phyloP scores from a whole-genome alignment of 805 yeast genomes.

The Candida khao-thaluensis region DNA sequence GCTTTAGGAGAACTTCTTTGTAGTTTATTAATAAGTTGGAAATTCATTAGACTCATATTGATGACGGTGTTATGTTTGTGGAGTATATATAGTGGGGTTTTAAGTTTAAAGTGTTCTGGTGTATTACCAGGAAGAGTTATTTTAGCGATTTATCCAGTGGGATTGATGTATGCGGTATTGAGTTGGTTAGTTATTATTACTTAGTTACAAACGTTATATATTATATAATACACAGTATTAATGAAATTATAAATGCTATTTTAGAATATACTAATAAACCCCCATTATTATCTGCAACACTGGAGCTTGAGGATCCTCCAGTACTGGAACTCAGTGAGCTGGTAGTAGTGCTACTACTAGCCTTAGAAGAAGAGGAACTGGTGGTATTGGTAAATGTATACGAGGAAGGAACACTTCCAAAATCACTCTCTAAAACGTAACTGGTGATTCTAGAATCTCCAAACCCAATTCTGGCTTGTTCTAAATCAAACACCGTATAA shows the following conservation, averaged over 20 bases:
- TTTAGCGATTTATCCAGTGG: constrained; percentile 66
- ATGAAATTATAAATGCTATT: constrained; percentile 8
- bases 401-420: constrained; percentile 1
- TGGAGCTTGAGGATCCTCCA: too few species aligned
- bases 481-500: constrained; percentile 58
- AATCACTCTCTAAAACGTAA: constrained; percentile 10
- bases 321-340: background rate
- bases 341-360: background rate
- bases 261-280: constrained; percentile 3
- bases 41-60: constrained; percentile 48
- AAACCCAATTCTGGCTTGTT: constrained; percentile 49
- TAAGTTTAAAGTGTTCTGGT: constrained; percentile 64
- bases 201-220: constrained; percentile 17
- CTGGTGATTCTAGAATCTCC: constrained; percentile 25
- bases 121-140: constrained; percentile 61
- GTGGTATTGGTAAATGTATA: background rate
- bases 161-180: constrained; percentile 56
- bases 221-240: constrained; percentile 9
- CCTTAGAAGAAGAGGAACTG: background rate
- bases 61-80: constrained; percentile 51
- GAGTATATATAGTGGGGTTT: constrained; percentile 63
- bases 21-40: constrained; percentile 44
- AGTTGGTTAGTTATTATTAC: constrained; percentile 70
- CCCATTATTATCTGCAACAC: background rate
- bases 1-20: constrained; percentile 52